These are phyloP conservation scores for Luffa acutangula DNA, from an alignment of 306 rosid genomes.

Conservation along the genomic window DNA sequence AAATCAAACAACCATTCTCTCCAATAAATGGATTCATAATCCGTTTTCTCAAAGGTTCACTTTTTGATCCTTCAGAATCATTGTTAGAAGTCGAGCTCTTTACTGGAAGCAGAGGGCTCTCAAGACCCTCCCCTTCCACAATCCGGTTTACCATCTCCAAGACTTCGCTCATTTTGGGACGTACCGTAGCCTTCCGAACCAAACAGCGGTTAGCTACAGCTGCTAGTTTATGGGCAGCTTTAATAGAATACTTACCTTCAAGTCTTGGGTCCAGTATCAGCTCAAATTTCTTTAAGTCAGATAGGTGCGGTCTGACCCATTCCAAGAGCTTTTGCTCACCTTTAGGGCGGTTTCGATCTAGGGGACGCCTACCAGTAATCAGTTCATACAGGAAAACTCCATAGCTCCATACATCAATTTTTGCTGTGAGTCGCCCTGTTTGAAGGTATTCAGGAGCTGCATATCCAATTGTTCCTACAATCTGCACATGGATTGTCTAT, in stretches of 20 bases:
- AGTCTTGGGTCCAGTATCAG: constrained; percentile 46
- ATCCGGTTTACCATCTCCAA: constrained; percentile 29
- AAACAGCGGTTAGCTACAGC: constrained; percentile 44
- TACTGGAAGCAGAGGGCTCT: constrained; percentile 20
- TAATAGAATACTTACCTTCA: constrained; percentile 35
- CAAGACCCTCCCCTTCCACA: constrained; percentile 18
- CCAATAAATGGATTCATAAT: constrained; percentile 33
- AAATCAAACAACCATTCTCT: constrained; percentile 30
- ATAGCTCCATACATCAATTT: constrained; percentile 51
- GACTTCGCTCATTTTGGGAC: constrained; percentile 53
- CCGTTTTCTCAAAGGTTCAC: constrained; percentile 21
- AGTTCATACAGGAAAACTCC: constrained; percentile 52
- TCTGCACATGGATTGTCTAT: constrained; percentile 14
- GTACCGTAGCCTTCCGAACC: constrained; percentile 25
- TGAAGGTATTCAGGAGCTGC: constrained; percentile 63
- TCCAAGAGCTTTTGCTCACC: constrained; percentile 43
- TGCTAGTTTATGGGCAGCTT: constrained; percentile 39
- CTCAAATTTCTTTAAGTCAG: constrained; percentile 30
- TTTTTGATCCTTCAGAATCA: constrained; percentile 24
- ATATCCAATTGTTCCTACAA: constrained; percentile 54
- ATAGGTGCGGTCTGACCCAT: constrained; percentile 41
- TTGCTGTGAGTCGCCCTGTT: constrained; percentile 46
- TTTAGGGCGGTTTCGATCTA: constrained; percentile 46
- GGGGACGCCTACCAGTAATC: constrained; percentile 53
- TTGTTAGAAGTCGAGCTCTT: constrained; percentile 8